Conservation (phyloP, 2,329 filamentous ascomycete species). For the Pseudocercospora crystallina region DNA sequence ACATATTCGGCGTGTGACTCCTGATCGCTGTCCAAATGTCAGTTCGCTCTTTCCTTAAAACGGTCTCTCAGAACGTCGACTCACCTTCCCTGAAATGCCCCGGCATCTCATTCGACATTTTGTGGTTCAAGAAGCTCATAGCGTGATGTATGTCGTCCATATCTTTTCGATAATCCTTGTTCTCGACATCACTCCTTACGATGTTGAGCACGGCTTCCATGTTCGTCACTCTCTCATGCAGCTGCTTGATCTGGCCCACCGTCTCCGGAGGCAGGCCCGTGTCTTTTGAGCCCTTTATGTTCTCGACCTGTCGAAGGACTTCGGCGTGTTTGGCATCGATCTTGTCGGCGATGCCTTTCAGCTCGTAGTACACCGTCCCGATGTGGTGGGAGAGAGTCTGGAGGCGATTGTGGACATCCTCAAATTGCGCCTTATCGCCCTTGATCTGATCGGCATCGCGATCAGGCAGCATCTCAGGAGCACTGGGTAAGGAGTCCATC, state of each 20-base stretch:
- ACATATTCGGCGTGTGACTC: slow-evolving; percentile 55
- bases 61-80: neutral
- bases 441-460: slow-evolving; percentile 39
- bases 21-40: slow-evolving; percentile 11
- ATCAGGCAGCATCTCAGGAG: slow-evolving; percentile 43
- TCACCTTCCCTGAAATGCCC: slow-evolving; percentile 35
- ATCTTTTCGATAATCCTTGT: slow-evolving; percentile 57
- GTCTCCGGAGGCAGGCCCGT: slow-evolving; percentile 24
- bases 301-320: slow-evolving; percentile 45
- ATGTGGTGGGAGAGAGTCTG: slow-evolving; percentile 71
- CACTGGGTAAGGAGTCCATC: slow-evolving; percentile 41
- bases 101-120: slow-evolving; percentile 54
- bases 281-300: slow-evolving; percentile 49
- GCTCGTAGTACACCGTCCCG: slow-evolving; percentile 59
- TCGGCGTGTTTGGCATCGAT: slow-evolving; percentile 60
- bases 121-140: slow-evolving; percentile 41
- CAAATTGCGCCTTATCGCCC: slow-evolving; percentile 63
- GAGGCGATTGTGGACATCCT: slow-evolving; percentile 80
- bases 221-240: slow-evolving; percentile 25
- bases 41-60: neutral
- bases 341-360: slow-evolving; percentile 53
- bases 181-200: slow-evolving; percentile 56
- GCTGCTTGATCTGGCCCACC: slow-evolving; percentile 21
- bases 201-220: slow-evolving; percentile 53
- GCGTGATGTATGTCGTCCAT: slow-evolving; percentile 56